Conservation (phyloP, 106 monocot species). For the Allium sativum region DNA sequence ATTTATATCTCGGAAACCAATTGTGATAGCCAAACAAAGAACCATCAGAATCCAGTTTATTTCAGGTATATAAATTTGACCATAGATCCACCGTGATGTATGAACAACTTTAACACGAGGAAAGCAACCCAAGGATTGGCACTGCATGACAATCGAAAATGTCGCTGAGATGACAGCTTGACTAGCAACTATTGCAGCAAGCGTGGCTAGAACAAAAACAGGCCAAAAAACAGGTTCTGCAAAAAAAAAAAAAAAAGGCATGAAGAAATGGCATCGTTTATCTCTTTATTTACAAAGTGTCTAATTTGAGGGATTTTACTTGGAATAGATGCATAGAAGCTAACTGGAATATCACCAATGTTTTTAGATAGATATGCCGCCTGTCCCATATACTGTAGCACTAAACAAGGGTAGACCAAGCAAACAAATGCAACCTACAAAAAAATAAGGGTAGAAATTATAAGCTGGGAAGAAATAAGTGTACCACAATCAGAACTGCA, state of each 20-base stretch:
- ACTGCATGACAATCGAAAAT: slow-evolving; percentile 89
- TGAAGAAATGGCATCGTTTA: background rate
- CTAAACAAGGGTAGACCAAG: slow-evolving; percentile 38
- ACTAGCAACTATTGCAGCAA: slow-evolving; percentile 79
- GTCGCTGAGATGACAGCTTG: slow-evolving; percentile 88
- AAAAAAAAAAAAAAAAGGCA: slow-evolving; percentile 2
- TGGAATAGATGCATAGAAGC: slow-evolving; percentile 52
- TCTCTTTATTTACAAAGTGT: no score
- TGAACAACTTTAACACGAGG: slow-evolving; percentile 85
- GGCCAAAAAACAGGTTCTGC: slow-evolving; percentile 85
- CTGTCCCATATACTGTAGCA: slow-evolving; percentile 55
- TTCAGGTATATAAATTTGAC: slow-evolving; percentile 80
- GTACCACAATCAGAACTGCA: no score
- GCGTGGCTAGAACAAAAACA: slow-evolving; percentile 58
- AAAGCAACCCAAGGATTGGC: slow-evolving; percentile 76
- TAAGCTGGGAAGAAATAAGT: no score
- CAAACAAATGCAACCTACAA: slow-evolving; percentile 37
- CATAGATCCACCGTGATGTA: slow-evolving; percentile 70
- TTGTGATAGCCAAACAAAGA: slow-evolving; percentile 61
- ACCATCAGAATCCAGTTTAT: slow-evolving; percentile 85
- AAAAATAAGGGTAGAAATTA: background rate
- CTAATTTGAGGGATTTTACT: slow-evolving; percentile 10
- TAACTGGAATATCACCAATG: slow-evolving; percentile 5
- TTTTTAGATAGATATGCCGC: slow-evolving; percentile 50
- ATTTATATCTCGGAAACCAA: slow-evolving; percentile 62